Evolutionary conservation across 164 flowering plant genomes (phyloP).

Genomic region (Vitis labrusca): DNA sequence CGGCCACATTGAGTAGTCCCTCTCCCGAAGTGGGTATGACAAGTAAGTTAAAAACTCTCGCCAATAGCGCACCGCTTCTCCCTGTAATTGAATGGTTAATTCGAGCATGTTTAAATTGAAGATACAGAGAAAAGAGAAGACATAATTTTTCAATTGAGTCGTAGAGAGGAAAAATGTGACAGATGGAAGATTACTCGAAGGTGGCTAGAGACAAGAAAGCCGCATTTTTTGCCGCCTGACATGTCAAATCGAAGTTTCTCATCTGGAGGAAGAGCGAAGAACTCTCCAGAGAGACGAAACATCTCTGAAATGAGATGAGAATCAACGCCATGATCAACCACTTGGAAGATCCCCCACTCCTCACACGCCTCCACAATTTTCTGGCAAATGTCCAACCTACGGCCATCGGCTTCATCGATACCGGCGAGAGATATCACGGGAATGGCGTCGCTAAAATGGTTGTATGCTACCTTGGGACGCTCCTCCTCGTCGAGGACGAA

Average conservation of each 20-base stretch:
- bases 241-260: slow-evolving; percentile 80
- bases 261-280: slow-evolving; percentile 70
- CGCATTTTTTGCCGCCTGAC: slow-evolving; percentile 85
- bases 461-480: slow-evolving; percentile 76
- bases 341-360: slow-evolving; percentile 85
- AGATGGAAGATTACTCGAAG: slow-evolving; percentile 42
- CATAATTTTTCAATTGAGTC: too few relatives aligned
- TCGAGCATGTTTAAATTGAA: background rate
- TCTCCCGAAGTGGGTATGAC: slow-evolving; percentile 58
- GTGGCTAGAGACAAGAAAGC: slow-evolving; percentile 83
- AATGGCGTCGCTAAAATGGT: slow-evolving; percentile 63
- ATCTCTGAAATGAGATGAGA: slow-evolving; percentile 46
- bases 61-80: slow-evolving; percentile 84
- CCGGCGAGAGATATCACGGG: slow-evolving; percentile 75
- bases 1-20: slow-evolving; percentile 91
- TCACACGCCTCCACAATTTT: slow-evolving; percentile 79
- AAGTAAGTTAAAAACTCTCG: slow-evolving; percentile 80
- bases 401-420: slow-evolving; percentile 48
- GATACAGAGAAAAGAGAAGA: too few relatives aligned
- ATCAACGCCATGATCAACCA: slow-evolving; percentile 80
- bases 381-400: slow-evolving; percentile 48
- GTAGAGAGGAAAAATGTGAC: too few relatives aligned
- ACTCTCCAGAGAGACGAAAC: slow-evolving; percentile 58
- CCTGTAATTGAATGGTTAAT: slow-evolving; percentile 34
- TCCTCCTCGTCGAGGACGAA: slow-evolving; percentile 83